A percentile compares a stretch with the other conserved stretches of the same genome.
Conservation (phyloP, 352 stramenopile species). For the Phytophthora cactorum region DNA sequence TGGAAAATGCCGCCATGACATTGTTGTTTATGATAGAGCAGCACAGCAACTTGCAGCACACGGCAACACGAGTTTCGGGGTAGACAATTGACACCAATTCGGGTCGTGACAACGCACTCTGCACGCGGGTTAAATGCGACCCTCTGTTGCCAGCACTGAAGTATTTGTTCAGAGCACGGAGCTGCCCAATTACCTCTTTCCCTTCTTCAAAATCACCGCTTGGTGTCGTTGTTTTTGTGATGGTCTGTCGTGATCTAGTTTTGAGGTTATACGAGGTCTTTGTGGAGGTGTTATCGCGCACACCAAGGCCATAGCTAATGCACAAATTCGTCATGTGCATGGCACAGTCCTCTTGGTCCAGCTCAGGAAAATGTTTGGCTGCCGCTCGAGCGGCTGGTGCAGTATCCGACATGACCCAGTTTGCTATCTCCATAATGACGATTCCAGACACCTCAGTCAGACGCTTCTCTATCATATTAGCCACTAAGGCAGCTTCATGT, state of each 20-base stretch:
- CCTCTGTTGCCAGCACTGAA: constrained; percentile 1
- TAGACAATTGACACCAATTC: not conserved
- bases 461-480: not conserved
- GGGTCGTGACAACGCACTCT: constrained; percentile 3
- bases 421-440: not conserved
- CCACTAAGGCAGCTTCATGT: not conserved
- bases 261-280: not conserved
- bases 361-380: not conserved
- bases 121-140: not conserved
- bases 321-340: constrained; percentile 4
- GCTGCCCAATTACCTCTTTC: not conserved
- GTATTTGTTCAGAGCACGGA: not conserved
- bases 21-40: constrained; percentile 3
- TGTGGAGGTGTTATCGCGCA: constrained; percentile 1
- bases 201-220: not conserved
- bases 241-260: not conserved
- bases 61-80: constrained; percentile 6
- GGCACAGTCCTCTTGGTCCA: not conserved
- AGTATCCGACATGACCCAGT: constrained; percentile 5
- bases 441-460: not conserved
- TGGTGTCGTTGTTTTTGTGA: not conserved
- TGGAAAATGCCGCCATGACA: not conserved
- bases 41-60: constrained; percentile 3
- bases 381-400: not conserved
- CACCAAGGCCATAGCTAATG: constrained; percentile 3